Conservation (phyloP, 2,329 filamentous ascomycete genomes). For the Neonectria sp. region DNA sequence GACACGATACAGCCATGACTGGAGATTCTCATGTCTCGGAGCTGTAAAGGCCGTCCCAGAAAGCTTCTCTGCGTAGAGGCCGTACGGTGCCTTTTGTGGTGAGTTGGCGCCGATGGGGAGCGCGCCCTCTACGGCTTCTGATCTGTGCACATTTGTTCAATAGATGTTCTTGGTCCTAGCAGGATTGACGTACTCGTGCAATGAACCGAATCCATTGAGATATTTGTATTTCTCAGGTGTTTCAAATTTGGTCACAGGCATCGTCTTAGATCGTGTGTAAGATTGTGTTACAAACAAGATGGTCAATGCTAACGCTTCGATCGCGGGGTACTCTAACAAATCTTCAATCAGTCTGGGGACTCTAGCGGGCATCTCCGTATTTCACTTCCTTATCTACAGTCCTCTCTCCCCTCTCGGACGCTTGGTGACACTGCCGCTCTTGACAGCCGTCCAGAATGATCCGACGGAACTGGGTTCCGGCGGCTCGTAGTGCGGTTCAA, state of each 20-base stretch:
- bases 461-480: slow-evolving; percentile 22
- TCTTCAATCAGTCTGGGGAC: not conserved
- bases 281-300: not conserved
- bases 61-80: slow-evolving; percentile 87
- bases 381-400: slow-evolving; percentile 23
- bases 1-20: slow-evolving; percentile 81
- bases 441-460: slow-evolving; percentile 2
- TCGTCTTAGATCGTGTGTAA: slow-evolving; percentile 14
- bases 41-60: slow-evolving; percentile 82
- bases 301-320: slow-evolving; percentile 6
- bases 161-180: accelerated
- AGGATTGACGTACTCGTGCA: slow-evolving; percentile 76
- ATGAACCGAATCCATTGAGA: slow-evolving; percentile 82
- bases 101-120: slow-evolving; percentile 84
- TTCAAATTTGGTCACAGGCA: slow-evolving; percentile 41
- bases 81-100: slow-evolving; percentile 83
- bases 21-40: slow-evolving; percentile 77
- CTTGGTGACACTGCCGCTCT: not conserved
- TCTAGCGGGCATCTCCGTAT: slow-evolving; percentile 10
- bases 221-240: slow-evolving; percentile 75
- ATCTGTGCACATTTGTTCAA: slow-evolving; percentile 59
- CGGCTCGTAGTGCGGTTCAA: not conserved
- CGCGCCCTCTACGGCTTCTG: slow-evolving; percentile 83
- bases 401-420: not conserved
- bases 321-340: slow-evolving; percentile 13